A percentile compares a stretch with the other conserved stretches of the same genome.
Evolutionary conservation across 257 asterid genomes (phyloP).

Genomic region (Paulownia fortunei): DNA sequence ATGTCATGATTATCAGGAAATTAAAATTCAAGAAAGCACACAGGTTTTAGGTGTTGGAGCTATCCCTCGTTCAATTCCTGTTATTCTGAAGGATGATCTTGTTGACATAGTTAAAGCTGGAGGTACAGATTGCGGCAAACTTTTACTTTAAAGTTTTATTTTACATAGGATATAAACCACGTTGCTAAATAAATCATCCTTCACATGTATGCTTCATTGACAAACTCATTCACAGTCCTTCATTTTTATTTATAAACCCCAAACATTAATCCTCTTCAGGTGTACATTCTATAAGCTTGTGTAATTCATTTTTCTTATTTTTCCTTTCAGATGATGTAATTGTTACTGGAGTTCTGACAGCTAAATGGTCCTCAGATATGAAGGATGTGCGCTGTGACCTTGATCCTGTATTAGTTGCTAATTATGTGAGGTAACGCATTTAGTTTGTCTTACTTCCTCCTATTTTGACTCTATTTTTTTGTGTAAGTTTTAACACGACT

Average conservation of each 20-base stretch:
- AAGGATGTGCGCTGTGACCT: constrained; percentile 97
- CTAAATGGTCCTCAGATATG: constrained; percentile 84
- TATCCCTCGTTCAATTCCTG: constrained; percentile 95
- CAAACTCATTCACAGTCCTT: constrained; percentile 20
- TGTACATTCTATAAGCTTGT: constrained; percentile 15
- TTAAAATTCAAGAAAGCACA: constrained; percentile 94
- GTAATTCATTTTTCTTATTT: constrained; percentile 28
- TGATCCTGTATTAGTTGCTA: constrained; percentile 93
- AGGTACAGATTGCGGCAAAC: constrained; percentile 54
- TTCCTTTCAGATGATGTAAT: constrained; percentile 80
- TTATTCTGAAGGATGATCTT: constrained; percentile 92
- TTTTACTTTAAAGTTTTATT: neutral
- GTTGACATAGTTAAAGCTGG: constrained; percentile 98
- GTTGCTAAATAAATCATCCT: constrained; percentile 11
- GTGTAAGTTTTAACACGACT: constrained; percentile 1
- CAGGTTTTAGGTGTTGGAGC: constrained; percentile 98
- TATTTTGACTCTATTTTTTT: neutral
- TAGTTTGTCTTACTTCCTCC: constrained; percentile 16
- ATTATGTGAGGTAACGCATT: constrained; percentile 69
- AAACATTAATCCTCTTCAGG: neutral
- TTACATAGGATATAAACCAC: neutral
- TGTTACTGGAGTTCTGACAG: constrained; percentile 91
- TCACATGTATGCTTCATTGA: constrained; percentile 18
- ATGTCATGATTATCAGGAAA: constrained; percentile 98
- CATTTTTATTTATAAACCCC: neutral